Evolutionary conservation across 177 flowering plant genomes (phyloP).

Genomic region (Tripterygium wilfordii): DNA sequence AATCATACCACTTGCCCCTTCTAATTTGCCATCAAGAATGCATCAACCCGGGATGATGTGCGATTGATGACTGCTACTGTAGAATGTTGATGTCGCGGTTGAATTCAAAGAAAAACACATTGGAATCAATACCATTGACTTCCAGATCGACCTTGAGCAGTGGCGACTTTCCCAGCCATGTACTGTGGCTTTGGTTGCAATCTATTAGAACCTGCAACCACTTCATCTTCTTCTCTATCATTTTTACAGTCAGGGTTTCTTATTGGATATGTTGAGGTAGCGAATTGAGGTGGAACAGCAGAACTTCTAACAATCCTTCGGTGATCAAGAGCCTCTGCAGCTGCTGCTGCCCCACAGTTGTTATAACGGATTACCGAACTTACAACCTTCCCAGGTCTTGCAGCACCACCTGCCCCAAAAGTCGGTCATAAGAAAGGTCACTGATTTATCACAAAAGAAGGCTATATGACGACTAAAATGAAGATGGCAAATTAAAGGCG

Average conservation of each 20-base stretch:
- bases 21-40: too few species aligned
- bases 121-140: conserved; percentile 57
- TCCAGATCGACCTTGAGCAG: conserved; percentile 24
- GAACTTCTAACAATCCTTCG: conserved; percentile 58
- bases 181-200: conserved; percentile 73
- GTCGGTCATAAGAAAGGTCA: neutral
- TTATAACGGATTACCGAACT: conserved; percentile 78
- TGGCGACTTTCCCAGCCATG: conserved; percentile 73
- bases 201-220: conserved; percentile 49
- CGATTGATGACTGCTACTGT: neutral
- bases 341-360: conserved; percentile 57
- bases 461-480: too few species aligned
- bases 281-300: conserved; percentile 42
- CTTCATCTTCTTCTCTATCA: conserved; percentile 59
- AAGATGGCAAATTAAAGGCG: too few species aligned
- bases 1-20: too few species aligned
- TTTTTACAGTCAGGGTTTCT: conserved; percentile 60
- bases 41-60: too few species aligned
- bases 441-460: neutral
- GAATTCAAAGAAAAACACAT: too few species aligned
- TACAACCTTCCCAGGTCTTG: conserved; percentile 87
- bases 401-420: conserved; percentile 36
- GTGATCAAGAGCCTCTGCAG: conserved; percentile 60
- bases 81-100: too few species aligned
- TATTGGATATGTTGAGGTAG: conserved; percentile 59